Evolutionary conservation across 1,139 yeast species (phyloP), one percentile per base, ranked within the genome.

Genomic region (Candida frijolesensis): DNA sequence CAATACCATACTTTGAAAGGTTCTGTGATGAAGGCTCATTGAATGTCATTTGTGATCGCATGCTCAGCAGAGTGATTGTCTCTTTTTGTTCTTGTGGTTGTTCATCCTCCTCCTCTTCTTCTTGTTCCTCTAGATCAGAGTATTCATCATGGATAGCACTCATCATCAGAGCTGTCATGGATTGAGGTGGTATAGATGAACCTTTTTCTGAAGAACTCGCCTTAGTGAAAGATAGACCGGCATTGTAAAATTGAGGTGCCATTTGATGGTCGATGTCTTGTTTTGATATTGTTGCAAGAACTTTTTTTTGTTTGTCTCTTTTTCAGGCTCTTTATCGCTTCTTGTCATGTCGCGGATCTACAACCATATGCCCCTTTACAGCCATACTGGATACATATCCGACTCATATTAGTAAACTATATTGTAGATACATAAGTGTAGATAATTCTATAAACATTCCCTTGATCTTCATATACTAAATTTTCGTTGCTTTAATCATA

Each of bases 1-100:
- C 99, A 43, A 90, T 82, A 9, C 99, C 98, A 61, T 91, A 92
- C 49, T 62, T 61, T 19, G 44, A 41, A 16, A 56, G 35, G 45
- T 54, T 53, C 7, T 40, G 27, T 3, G 46, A 32, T 30, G 48
- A 16, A 10, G 34, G 43, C 29, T 33, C 45, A 10, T 42, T 45
- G 14, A 27, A 27, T 27, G 34, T 12, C 42, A 38, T 7, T n/a
- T 22, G 30, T 22, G 30, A 12, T 12, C 12, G 42, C 16, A 38
- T 19, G n/a, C 30, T 19, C 10, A 14, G n/a, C 22, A 9, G 42
- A 15, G 33, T 19, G 27, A 7, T 8, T 40, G 19, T 3, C 11
- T 14, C 10, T 6, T 22, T 32, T 27, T 27, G 19, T 11, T 44
- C 35, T 15, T 51, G 56, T 9, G 18, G 37, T 34, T 34, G 42